A percentile compares a stretch with the other conserved stretches of the same genome.
These are phyloP conservation scores for Hypoxylon sp. DNA, from an alignment of 2,329 filamentous ascomycete species.

Conservation along the genomic window DNA sequence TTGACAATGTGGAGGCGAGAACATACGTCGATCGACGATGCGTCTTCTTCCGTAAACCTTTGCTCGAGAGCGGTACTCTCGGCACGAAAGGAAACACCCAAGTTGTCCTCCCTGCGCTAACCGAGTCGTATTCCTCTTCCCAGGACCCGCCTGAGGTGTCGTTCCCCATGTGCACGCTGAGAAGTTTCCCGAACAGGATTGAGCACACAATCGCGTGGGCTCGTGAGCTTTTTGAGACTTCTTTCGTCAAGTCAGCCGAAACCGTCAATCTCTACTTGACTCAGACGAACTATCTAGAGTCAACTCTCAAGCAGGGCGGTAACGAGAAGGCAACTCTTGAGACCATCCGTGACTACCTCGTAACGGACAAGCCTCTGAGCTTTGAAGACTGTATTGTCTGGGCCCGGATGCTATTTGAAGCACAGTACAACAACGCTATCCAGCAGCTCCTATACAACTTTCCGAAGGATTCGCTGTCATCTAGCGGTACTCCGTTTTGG, in stretches of 20 bases:
- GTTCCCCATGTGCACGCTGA: conserved; percentile 98
- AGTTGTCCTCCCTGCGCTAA: conserved; percentile 89
- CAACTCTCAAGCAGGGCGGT: conserved; percentile 89
- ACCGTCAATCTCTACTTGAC: conserved; percentile 94
- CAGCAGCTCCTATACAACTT: conserved; percentile 97
- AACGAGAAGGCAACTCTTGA: conserved; percentile 95
- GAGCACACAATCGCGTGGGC: conserved; percentile 99
- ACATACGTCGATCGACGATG: conserved; percentile 97
- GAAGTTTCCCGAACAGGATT: conserved; percentile 97
- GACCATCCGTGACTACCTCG: conserved; percentile 88
- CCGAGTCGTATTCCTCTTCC: conserved; percentile 96
- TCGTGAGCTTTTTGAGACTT: conserved; percentile 93
- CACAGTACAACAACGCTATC: conserved; percentile 96
- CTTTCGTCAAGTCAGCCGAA: conserved; percentile 93
- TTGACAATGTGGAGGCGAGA: conserved; percentile 97
- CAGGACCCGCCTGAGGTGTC: conserved; percentile 98
- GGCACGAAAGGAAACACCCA: conserved; percentile 99
- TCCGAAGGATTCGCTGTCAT: conserved; percentile 91
- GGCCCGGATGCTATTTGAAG: conserved; percentile 94
- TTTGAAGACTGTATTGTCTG: conserved; percentile 98
- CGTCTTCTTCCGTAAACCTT: conserved; percentile 97
- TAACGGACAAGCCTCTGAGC: conserved; percentile 88
- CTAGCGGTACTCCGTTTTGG: conserved; percentile 93
- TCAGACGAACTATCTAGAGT: conserved; percentile 89
- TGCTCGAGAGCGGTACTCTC: conserved; percentile 97